These are phyloP conservation scores for Inga oerstediana DNA, from an alignment of 306 rosid species.

Conservation along the genomic window DNA sequence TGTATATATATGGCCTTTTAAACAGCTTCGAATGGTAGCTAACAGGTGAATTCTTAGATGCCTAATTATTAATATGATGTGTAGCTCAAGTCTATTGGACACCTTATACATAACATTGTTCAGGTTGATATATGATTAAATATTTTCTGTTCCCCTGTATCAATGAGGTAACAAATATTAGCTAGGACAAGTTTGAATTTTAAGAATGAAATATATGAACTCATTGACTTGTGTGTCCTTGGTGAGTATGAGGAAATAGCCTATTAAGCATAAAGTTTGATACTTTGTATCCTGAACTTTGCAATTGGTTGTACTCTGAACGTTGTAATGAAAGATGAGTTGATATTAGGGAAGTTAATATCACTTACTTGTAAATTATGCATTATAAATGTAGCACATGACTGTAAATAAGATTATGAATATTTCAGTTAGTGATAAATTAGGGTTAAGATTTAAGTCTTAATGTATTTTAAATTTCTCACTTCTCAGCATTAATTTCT, in stretches of 20 bases:
- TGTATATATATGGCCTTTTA: slow-evolving; percentile 98
- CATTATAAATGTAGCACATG: background rate
- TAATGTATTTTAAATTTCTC: background rate
- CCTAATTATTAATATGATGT: slow-evolving; percentile 20
- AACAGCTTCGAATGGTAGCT: slow-evolving; percentile 94
- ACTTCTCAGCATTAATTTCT: slow-evolving; percentile 4
- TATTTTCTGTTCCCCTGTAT: background rate
- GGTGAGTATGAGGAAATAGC: background rate
- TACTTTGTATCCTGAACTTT: background rate
- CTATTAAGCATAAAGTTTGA: background rate
- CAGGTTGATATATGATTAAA: background rate
- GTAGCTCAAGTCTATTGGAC: slow-evolving; percentile 21
- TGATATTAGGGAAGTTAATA: background rate
- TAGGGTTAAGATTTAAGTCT: background rate
- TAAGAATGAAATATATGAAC: background rate
- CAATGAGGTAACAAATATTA: background rate
- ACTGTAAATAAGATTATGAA: background rate
- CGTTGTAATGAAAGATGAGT: background rate
- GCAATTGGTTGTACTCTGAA: background rate
- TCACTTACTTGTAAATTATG: background rate
- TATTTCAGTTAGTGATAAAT: background rate
- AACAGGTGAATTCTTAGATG: slow-evolving; percentile 59
- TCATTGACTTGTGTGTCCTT: slow-evolving; percentile 17
- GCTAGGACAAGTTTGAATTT: slow-evolving; percentile 2
- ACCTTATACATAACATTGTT: background rate